A percentile compares a stretch with the other conserved stretches of the same genome.
These are phyloP conservation scores for Colletotrichum lindemuthianum DNA, from an alignment of 2,329 filamentous ascomycete species.

Conservation along the genomic window DNA sequence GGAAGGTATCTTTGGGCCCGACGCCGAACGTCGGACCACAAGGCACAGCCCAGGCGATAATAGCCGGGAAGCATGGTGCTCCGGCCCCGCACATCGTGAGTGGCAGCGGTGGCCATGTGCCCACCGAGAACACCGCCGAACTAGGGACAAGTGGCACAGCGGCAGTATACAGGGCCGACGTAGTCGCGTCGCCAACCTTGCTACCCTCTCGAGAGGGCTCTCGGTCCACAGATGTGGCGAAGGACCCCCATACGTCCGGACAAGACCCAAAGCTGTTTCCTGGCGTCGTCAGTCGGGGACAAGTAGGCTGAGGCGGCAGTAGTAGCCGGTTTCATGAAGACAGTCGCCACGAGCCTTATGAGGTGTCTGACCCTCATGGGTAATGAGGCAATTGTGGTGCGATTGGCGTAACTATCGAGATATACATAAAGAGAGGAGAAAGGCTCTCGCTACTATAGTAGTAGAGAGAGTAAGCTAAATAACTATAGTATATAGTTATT, in stretches of 20 bases:
- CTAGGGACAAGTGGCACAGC: neutral
- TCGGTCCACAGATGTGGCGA: constrained; percentile 50
- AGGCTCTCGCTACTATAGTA: no score
- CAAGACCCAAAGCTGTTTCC: constrained; percentile 78
- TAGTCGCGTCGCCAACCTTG: constrained; percentile 30
- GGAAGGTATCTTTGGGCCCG: neutral
- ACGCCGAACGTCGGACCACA: no score
- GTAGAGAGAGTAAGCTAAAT: no score
- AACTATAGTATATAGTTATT: no score
- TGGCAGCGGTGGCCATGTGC: neutral
- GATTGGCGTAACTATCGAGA: no score
- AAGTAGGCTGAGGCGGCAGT: neutral
- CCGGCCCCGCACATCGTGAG: neutral
- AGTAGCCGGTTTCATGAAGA: neutral
- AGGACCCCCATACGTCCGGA: constrained; percentile 61
- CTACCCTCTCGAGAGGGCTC: constrained; percentile 44
- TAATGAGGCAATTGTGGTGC: no score
- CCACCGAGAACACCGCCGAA: neutral
- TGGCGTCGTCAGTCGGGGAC: constrained; percentile 69
- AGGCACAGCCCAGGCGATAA: no score
- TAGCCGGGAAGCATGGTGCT: no score
- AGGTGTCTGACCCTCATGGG: no score
- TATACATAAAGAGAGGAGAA: no score
- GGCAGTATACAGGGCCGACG: constrained; percentile 1
- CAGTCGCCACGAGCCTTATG: no score